phyloP scores from a whole-genome alignment of 2,329 filamentous ascomycete species.

The Tolypocladium tundrense region DNA sequence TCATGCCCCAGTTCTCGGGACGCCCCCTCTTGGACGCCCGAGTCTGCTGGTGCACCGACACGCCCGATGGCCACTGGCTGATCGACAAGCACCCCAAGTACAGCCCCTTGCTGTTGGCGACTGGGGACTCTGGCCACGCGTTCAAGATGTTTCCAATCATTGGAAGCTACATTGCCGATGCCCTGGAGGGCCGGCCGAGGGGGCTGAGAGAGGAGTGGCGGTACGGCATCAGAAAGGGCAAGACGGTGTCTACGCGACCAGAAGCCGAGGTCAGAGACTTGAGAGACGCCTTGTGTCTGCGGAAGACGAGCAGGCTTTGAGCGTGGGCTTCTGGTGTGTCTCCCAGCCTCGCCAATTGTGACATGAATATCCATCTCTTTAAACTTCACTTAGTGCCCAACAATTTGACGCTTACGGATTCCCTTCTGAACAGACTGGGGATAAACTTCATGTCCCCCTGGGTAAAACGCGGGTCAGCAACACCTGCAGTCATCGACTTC shows the following conservation, averaged over 20 bases:
- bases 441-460: no score
- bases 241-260: background rate
- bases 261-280: background rate
- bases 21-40: constrained; percentile 11
- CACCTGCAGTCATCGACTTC: no score
- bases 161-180: constrained; percentile 11
- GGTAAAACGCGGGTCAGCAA: no score
- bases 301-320: background rate
- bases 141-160: constrained; percentile 18
- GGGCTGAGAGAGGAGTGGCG: background rate
- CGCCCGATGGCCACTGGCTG: constrained; percentile 13
- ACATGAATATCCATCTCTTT: no score
- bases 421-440: no score
- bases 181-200: background rate
- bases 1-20: constrained; percentile 10
- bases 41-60: constrained; percentile 16
- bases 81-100: constrained; percentile 12
- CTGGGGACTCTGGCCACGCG: constrained; percentile 14
- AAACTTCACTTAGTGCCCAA: no score
- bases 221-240: background rate
- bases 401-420: no score
- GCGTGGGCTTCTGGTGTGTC: background rate
- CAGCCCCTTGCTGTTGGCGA: constrained; percentile 8
- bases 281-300: background rate
- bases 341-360: no score